A percentile compares a stretch with the other conserved stretches of the same genome.
Evolutionary conservation across 768 basidiomycete genomes (phyloP).

Genomic region (Gloeophyllum trabeum): DNA sequence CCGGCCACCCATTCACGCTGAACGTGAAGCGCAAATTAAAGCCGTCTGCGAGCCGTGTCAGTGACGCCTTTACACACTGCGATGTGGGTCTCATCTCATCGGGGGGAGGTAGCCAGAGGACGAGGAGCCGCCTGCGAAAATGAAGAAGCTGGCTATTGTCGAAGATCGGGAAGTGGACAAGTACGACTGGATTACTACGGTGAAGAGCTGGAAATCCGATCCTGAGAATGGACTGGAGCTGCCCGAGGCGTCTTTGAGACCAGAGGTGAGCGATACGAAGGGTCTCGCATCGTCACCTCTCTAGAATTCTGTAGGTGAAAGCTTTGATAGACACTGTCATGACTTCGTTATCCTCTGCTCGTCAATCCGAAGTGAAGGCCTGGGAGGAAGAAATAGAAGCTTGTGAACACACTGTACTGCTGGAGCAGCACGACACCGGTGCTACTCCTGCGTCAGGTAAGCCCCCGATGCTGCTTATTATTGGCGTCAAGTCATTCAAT

Average conservation of each 20-base stretch:
- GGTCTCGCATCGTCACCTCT: conserved; percentile 1
- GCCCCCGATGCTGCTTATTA: conserved; percentile 7
- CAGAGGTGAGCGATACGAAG: no score
- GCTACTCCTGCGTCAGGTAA: conserved; percentile 45
- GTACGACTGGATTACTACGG: conserved; percentile 52
- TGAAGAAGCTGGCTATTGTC: conserved; percentile 78
- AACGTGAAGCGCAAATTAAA: conserved; percentile 72
- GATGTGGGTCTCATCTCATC: background rate
- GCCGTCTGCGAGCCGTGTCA: conserved; percentile 49
- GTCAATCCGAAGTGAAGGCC: conserved; percentile 89
- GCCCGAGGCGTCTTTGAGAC: conserved; percentile 21
- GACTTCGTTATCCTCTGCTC: conserved; percentile 76
- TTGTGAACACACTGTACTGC: conserved; percentile 69
- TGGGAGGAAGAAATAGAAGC: conserved; percentile 93
- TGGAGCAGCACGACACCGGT: conserved; percentile 37
- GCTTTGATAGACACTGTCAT: conserved; percentile 57
- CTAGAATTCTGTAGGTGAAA: conserved; percentile 29
- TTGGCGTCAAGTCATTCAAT: background rate
- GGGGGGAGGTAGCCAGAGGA: conserved; percentile 43
- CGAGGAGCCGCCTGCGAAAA: conserved; percentile 80
- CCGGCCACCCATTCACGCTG: conserved; percentile 64
- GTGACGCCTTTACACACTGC: conserved; percentile 18
- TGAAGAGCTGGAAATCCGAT: conserved; percentile 77
- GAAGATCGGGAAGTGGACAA: conserved; percentile 86
- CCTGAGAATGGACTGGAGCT: conserved; percentile 33